These are phyloP conservation scores for Aspergillus fructus DNA, from an alignment of 2,329 filamentous ascomycete species.

Conservation along the genomic window DNA sequence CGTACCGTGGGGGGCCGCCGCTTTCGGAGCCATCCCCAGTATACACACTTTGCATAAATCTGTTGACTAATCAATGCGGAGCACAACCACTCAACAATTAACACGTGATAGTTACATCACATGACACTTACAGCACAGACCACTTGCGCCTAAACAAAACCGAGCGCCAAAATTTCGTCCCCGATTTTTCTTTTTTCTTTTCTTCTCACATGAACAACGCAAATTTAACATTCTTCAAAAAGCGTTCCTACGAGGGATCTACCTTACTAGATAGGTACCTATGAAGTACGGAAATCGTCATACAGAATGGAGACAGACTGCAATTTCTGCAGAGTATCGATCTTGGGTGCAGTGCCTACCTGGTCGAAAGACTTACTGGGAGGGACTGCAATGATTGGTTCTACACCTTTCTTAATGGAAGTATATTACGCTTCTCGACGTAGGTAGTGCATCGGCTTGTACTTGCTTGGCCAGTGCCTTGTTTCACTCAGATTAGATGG, in stretches of 20 bases:
- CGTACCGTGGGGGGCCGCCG: constrained; percentile 12
- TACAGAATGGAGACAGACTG: constrained; percentile 55
- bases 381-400: constrained; percentile 61
- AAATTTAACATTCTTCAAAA: constrained; percentile 56
- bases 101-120: neutral
- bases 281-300: constrained; percentile 61
- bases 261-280: constrained; percentile 28
- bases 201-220: constrained; percentile 57
- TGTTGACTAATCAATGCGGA: neutral
- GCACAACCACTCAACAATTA: neutral
- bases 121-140: constrained; percentile 15
- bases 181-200: constrained; percentile 31
- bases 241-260: constrained; percentile 55
- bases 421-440: neutral
- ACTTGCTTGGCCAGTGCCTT: neutral
- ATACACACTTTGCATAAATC: neutral
- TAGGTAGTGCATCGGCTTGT: neutral
- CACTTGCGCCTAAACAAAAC: constrained; percentile 9
- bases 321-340: constrained; percentile 41
- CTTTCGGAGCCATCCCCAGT: constrained; percentile 13
- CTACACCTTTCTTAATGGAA: constrained; percentile 40
- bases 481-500: neutral
- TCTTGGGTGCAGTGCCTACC: constrained; percentile 60
- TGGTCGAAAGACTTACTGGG: constrained; percentile 43
- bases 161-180: constrained; percentile 11